phyloP scores from a whole-genome alignment of 1,284 basidiomycete species.

The Sporisorium reilianum region DNA sequence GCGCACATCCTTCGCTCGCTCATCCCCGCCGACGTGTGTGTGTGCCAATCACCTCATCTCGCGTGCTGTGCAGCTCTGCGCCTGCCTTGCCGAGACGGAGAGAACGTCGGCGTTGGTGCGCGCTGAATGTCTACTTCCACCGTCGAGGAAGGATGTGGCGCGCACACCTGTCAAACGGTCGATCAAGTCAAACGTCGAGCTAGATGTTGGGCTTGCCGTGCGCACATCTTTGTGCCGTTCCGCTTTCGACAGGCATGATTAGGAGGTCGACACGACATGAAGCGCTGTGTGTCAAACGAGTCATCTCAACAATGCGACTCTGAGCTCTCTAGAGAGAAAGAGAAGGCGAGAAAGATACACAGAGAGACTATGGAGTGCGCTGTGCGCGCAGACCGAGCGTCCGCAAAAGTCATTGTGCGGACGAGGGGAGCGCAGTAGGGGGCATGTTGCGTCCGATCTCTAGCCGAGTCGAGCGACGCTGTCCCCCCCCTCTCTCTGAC shows the following conservation, averaged over 20 bases:
- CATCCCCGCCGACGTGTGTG: too few species aligned
- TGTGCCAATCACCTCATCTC: too few species aligned
- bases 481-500: background rate
- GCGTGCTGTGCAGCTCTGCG: too few species aligned
- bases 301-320: background rate
- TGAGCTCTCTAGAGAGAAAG: background rate
- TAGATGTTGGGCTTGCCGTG: background rate
- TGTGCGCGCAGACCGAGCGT: background rate
- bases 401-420: background rate
- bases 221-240: background rate
- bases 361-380: too few species aligned
- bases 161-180: background rate
- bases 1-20: too few species aligned
- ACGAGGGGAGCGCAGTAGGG: background rate
- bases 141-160: too few species aligned
- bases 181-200: background rate
- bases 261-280: background rate
- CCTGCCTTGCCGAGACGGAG: background rate
- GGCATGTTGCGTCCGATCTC: slow-evolving; percentile 8
- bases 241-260: background rate
- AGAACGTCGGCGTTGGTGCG: too few species aligned
- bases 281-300: background rate
- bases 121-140: too few species aligned
- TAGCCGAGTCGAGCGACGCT: slow-evolving; percentile 13
- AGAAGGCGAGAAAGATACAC: background rate